Base-by-base conservation (phyloP, 1,139 yeast species). In the Debaryomycetaceae sp. region DNA sequence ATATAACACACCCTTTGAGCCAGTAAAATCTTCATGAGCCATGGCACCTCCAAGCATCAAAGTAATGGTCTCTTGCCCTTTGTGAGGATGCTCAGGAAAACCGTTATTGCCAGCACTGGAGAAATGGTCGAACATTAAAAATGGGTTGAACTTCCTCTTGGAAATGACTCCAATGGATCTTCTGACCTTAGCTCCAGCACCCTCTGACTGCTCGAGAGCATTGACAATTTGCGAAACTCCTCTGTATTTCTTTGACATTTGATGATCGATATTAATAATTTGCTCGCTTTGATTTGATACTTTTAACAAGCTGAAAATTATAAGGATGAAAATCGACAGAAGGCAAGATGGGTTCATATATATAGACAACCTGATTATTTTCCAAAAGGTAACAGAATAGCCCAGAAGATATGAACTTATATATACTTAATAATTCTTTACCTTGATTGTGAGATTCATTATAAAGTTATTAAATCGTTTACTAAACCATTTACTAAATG, bases 11-110 rank as follows among this genome's bases (percentile, higher is more conserved):
- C 97, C 97, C 46, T 79, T 76, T 34, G 84, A 72, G 1, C 97
- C 97, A 3, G 96, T 87, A 69, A 89, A 88, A 63, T 90, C 97
- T 63, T 88, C 96, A 63, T 90, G 97, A 27, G 95, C 93, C 65
- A 90, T 72, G 47, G 81, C 83, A 41, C 97, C 97, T 45, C 80
- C 74, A 48, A 83, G 65, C 45, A 90, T 69, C 56, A 84, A 80
- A 4, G 96, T 85, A 49, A 90, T 81, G 27, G 97, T 90, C 64
- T 88, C 96, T 65, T 87, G 95, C 29, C 96, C 96, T 48, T 88
- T 78, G 63, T 90, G 97, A 24, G 97, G 97, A 61, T 90, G 97
- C 55, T 87, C 93, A 5, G 96, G 96, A 69, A 89, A 89, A 0
- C 95, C 95, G n/a, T 88, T 87, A 42, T 69, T 62, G 9, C 70